Base-by-base conservation (phyloP, 495 filamentous ascomycete species). In the Neurospora discreta region DNA sequence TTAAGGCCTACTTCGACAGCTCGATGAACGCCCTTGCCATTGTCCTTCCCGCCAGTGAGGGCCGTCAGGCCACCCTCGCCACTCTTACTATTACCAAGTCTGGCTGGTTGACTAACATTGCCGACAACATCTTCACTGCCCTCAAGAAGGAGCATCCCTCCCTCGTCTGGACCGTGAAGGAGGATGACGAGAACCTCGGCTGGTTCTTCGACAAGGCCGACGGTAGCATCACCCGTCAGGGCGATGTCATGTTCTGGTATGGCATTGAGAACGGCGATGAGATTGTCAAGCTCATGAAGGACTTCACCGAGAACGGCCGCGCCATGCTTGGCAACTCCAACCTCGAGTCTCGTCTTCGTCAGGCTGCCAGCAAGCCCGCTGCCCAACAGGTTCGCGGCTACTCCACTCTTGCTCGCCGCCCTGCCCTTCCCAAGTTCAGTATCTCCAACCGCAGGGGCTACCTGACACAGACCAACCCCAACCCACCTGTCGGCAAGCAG, bases 121-220 rank as follows among this genome's bases (percentile, higher is more conserved):
- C 95, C n/a, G 95, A 99, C 80, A 99, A 99, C 79, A 92, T 98
- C 69, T 97, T 99, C 80, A 90, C 92, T 68, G 89, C 91, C 70
- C 91, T 99, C 78, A 93, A 94, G 84, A 96, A 95, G 82, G 94
- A 98, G 77, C 92, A 93, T 79, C 89, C 92, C 73, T 94, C 90
- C 82, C 87, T 98, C 70, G 90, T 94, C 41, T 99, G 95, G 95
- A 97, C 93, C n/a, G 95, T 98, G 52, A 94, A 93, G 83, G 91
- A 93, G 76, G 92, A 95, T 73, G 95, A 99, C 74, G 96, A 98
- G 86, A 98, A 98, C 80, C 85, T 99, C 76, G 93, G 92, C 38
- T 99, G 95, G 95, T 98, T 98, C 85, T 97, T 96, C 74, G 95
- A 97, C 83, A 97, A 97, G 85, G 91, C 95, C 10, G 93, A 97